A percentile compares a stretch with the other conserved stretches of the same genome.
These are phyloP conservation scores for Metarhizium album DNA, from an alignment of 2,329 filamentous ascomycete species.

Conservation along the genomic window DNA sequence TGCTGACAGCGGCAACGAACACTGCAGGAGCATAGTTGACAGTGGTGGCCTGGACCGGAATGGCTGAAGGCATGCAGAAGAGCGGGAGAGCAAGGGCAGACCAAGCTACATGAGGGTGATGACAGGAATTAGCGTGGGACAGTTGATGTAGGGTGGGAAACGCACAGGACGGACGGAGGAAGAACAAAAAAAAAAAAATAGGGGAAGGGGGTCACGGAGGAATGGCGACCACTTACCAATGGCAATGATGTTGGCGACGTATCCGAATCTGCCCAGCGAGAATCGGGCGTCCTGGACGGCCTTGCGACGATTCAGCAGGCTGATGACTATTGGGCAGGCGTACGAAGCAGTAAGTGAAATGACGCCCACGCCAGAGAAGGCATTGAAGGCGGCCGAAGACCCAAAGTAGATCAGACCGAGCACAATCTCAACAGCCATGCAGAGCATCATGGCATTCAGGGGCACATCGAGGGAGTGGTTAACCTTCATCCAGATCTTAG, in stretches of 20 bases:
- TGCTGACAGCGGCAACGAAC: conserved; percentile 53
- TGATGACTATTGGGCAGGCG: conserved; percentile 55
- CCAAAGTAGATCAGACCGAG: conserved; percentile 62
- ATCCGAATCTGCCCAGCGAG: conserved; percentile 50
- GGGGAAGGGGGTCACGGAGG: not conserved
- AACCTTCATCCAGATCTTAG: conserved; percentile 48
- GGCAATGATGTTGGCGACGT: conserved; percentile 52
- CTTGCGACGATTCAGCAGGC: conserved; percentile 47
- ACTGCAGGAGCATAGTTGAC: conserved; percentile 71
- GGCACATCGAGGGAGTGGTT: conserved; percentile 53
- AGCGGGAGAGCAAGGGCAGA: conserved; percentile 57
- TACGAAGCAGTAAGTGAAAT: conserved; percentile 61
- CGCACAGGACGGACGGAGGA: not conserved
- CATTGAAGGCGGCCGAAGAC: conserved; percentile 58
- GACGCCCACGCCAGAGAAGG: conserved; percentile 60
- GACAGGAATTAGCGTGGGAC: conserved; percentile 7
- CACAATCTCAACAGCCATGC: conserved; percentile 51
- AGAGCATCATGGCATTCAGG: conserved; percentile 62
- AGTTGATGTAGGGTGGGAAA: not conserved
- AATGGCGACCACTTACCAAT: conserved; percentile 36
- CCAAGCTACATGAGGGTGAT: conserved; percentile 44
- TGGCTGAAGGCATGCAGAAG: conserved; percentile 59
- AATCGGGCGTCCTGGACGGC: conserved; percentile 47
- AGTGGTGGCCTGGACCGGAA: conserved; percentile 45
- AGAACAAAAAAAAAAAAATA: too few relatives aligned